Evolutionary conservation across 805 yeast genomes (phyloP).

Genomic region (Wickerhamomyces queroliae): DNA sequence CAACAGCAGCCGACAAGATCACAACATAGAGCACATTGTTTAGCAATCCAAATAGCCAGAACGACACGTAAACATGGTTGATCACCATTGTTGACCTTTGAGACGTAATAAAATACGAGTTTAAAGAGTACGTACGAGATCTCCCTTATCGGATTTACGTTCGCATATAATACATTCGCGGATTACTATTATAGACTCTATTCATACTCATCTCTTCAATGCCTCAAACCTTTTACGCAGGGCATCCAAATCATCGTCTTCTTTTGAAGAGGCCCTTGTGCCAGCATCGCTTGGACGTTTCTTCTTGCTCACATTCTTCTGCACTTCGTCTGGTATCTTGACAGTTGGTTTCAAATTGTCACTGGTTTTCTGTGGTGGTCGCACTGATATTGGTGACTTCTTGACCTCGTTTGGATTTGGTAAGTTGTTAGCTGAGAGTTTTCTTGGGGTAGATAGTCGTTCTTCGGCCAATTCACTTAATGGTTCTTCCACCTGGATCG

Average conservation of each 20-base stretch:
- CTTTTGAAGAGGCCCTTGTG: constrained; percentile 14
- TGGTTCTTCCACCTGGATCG: constrained; percentile 31
- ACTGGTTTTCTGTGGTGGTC: constrained; percentile 35
- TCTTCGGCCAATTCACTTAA: constrained; percentile 21
- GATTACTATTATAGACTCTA: neutral
- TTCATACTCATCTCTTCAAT: constrained; percentile 38
- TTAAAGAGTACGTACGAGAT: too few species aligned
- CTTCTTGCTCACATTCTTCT: constrained; percentile 27
- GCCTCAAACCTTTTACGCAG: constrained; percentile 75
- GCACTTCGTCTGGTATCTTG: constrained; percentile 35
- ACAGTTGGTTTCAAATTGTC: constrained; percentile 33
- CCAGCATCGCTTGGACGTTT: constrained; percentile 19
- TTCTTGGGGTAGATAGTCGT: constrained; percentile 15
- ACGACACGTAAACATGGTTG: constrained; percentile 38
- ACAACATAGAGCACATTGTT: constrained; percentile 90
- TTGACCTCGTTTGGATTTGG: constrained; percentile 13
- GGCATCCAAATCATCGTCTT: constrained; percentile 52
- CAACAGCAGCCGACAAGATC: constrained; percentile 87
- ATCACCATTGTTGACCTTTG: too few species aligned
- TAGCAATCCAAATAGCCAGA: constrained; percentile 79
- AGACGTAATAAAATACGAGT: too few species aligned
- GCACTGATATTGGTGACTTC: constrained; percentile 35
- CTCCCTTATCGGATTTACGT: too few species aligned
- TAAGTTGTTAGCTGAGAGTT: constrained; percentile 12
- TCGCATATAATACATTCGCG: too few species aligned